Conservation (phyloP, 2,329 filamentous ascomycete species). For the Penicillium sp. region DNA sequence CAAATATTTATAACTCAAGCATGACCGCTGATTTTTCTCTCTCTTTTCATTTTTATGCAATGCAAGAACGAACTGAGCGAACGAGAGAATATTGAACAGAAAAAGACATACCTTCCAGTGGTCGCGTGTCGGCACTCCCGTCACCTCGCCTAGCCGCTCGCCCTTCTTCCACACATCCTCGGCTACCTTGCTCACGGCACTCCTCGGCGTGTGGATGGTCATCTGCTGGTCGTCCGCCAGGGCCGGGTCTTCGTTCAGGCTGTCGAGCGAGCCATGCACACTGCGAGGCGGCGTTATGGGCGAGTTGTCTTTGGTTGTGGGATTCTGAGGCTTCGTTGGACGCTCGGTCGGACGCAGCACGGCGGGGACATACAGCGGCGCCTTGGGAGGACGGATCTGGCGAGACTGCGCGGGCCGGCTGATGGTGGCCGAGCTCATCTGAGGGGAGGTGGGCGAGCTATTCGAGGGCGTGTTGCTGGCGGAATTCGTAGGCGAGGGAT, state of each 20-base stretch:
- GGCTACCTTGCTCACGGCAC: conserved; percentile 44
- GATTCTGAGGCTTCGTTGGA: conserved; percentile 1
- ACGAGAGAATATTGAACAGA: neutral
- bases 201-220: conserved; percentile 36
- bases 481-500: conserved; percentile 44
- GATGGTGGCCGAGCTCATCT: conserved; percentile 33
- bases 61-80: neutral
- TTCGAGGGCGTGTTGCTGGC: conserved; percentile 50
- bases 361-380: conserved; percentile 61
- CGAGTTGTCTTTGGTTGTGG: conserved; percentile 30
- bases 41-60: neutral
- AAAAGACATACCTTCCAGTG: conserved; percentile 57
- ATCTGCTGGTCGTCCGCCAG: conserved; percentile 36
- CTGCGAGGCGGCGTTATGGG: conserved; percentile 50
- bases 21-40: neutral
- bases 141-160: conserved; percentile 52
- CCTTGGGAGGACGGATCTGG: conserved; percentile 57
- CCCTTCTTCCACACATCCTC: conserved; percentile 52
- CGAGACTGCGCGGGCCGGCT: conserved; percentile 45
- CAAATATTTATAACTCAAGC: neutral
- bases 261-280: conserved; percentile 53
- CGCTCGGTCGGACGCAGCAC: conserved; percentile 59
- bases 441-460: conserved; percentile 52
- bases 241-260: conserved; percentile 33
- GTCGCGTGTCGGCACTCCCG: conserved; percentile 57